Evolutionary conservation across 768 basidiomycete species (phyloP).

Genomic region (Scleroderma citrinum): DNA sequence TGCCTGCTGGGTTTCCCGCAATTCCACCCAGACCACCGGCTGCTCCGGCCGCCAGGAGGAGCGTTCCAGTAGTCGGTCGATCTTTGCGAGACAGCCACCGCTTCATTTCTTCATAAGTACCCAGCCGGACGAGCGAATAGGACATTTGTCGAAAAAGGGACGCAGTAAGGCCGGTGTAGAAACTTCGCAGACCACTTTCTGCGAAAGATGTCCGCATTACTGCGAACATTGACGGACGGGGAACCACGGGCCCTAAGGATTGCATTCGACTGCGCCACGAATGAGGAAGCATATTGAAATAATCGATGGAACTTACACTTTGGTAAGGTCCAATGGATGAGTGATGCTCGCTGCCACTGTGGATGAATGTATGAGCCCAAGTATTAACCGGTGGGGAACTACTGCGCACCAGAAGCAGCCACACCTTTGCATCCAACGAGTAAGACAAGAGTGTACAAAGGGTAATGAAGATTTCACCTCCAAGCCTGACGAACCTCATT

Average conservation of each 20-base stretch:
- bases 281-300: not conserved
- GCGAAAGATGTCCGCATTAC: conserved; percentile 61
- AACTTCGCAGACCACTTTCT: conserved; percentile 62
- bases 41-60: conserved; percentile 59
- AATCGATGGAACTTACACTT: conserved; percentile 51
- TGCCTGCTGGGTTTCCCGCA: conserved; percentile 82
- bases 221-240: conserved; percentile 57
- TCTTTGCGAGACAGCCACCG: conserved; percentile 43
- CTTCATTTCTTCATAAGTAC: conserved; percentile 77
- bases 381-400: not conserved
- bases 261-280: conserved; percentile 69
- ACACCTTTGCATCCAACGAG: conserved; percentile 36
- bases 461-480: conserved; percentile 37
- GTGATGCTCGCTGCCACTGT: conserved; percentile 77
- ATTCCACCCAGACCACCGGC: conserved; percentile 81
- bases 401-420: conserved; percentile 53
- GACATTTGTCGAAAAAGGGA: conserved; percentile 88
- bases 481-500: conserved; percentile 40
- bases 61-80: conserved; percentile 45
- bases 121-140: conserved; percentile 81
- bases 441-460: conserved; percentile 7
- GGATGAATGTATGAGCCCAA: conserved; percentile 6
- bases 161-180: conserved; percentile 79
- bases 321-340: conserved; percentile 80
- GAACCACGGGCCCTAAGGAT: conserved; percentile 48